Conservation (phyloP, 1,139 yeast species). For the Candida sp. region DNA sequence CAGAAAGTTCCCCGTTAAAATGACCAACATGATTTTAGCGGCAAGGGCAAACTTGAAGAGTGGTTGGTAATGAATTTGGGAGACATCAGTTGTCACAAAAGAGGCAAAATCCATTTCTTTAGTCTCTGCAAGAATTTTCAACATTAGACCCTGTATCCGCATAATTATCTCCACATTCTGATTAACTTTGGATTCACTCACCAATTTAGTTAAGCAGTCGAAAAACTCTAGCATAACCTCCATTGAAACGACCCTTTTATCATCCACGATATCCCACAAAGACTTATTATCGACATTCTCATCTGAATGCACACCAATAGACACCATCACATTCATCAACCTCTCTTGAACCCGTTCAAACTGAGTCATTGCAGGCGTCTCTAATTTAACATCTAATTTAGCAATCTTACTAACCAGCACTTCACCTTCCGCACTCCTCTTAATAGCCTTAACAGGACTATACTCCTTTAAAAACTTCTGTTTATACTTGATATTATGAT, state of each 20-base stretch:
- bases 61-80: constrained; percentile 3
- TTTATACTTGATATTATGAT: constrained; percentile 12
- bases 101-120: not conserved
- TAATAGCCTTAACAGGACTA: not conserved
- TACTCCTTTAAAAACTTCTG: constrained; percentile 10
- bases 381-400: not conserved
- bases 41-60: constrained; percentile 28
- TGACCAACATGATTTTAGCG: constrained; percentile 34
- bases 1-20: constrained; percentile 34
- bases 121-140: constrained; percentile 1
- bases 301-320: not conserved
- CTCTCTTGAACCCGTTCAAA: not conserved
- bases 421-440: not conserved
- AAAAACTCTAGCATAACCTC: not conserved
- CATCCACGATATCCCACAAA: not conserved
- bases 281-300: not conserved
- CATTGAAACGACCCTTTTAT: not conserved
- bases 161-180: not conserved
- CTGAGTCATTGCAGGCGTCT: not conserved
- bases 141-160: not conserved
- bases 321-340: not conserved
- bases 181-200: constrained; percentile 2
- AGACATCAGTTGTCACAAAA: not conserved
- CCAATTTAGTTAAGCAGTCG: not conserved
- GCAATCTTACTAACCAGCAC: not conserved